These are phyloP conservation scores for Komagataea norvegica DNA, from an alignment of 1,139 yeast genomes.

Conservation along the genomic window DNA sequence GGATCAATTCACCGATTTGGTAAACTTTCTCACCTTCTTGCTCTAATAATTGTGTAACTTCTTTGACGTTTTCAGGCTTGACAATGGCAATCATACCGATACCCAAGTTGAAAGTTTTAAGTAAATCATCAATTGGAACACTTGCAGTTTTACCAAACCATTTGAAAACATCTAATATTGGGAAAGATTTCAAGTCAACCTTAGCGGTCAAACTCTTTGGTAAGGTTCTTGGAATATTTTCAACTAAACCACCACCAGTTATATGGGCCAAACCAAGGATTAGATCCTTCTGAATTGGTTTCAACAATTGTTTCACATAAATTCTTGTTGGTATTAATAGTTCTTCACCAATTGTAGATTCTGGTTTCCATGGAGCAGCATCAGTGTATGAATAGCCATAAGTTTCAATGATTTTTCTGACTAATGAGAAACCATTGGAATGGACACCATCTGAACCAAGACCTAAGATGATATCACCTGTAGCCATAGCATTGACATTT, in stretches of 20 bases:
- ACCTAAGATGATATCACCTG: constrained; percentile 83
- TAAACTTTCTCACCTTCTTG: constrained; percentile 73
- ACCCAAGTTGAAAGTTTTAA: constrained; percentile 93
- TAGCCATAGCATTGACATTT: constrained; percentile 54
- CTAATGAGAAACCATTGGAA: constrained; percentile 93
- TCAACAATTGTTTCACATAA: constrained; percentile 85
- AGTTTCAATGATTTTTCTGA: constrained; percentile 87
- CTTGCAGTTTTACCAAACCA: constrained; percentile 93
- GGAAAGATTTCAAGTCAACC: constrained; percentile 77
- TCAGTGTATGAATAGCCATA: constrained; percentile 64
- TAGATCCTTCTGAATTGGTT: constrained; percentile 62
- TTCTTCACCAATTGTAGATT: constrained; percentile 78
- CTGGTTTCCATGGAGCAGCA: constrained; percentile 79
- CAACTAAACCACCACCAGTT: constrained; percentile 97
- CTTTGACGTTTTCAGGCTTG: constrained; percentile 53
- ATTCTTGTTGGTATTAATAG: constrained; percentile 87
- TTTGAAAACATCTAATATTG: constrained; percentile 80
- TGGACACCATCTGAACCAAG: constrained; percentile 89
- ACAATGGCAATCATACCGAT: constrained; percentile 95
- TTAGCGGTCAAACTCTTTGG: constrained; percentile 77
- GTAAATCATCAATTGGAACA: constrained; percentile 78
- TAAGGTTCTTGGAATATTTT: constrained; percentile 91
- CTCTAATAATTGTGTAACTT: constrained; percentile 49
- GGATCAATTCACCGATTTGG: constrained; percentile 69
- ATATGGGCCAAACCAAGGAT: constrained; percentile 91